phyloP scores from a whole-genome alignment of 257 asterid species.

The Lantana camara region DNA sequence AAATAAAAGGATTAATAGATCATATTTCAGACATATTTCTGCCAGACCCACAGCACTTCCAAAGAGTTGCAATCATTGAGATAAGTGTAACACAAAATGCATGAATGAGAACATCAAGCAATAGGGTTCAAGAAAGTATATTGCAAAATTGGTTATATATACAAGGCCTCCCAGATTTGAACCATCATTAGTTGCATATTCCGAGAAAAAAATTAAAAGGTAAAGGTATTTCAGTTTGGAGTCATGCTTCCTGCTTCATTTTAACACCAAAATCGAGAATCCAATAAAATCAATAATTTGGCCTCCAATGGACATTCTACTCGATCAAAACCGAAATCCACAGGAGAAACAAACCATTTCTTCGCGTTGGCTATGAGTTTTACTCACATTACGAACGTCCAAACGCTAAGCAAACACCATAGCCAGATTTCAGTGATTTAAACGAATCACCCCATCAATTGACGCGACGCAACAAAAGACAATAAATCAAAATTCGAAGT shows the following conservation, averaged over 20 bases:
- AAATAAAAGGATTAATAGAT: too few species aligned
- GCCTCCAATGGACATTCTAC: background rate
- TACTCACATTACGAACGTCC: background rate
- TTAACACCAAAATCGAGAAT: background rate
- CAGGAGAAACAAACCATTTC: background rate
- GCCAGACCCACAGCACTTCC: too few species aligned
- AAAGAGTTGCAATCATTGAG: too few species aligned
- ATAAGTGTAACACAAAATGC: too few species aligned
- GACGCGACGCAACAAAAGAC: background rate
- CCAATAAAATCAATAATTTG: background rate
- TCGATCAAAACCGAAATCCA: slow-evolving; percentile 2
- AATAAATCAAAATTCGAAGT: background rate
- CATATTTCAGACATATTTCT: too few species aligned
- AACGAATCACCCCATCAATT: background rate
- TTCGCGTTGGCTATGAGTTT: background rate
- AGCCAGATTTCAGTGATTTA: too few species aligned
- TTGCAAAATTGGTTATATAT: too few species aligned
- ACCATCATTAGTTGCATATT: background rate
- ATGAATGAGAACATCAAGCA: too few species aligned
- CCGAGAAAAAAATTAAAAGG: background rate
- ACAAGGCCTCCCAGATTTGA: background rate
- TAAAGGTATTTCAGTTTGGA: background rate
- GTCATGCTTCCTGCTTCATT: background rate
- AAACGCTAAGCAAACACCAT: background rate
- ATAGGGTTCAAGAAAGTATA: too few species aligned